Conservation (phyloP, 1,284 basidiomycete genomes). For the Lentinula novae-zelandiae region DNA sequence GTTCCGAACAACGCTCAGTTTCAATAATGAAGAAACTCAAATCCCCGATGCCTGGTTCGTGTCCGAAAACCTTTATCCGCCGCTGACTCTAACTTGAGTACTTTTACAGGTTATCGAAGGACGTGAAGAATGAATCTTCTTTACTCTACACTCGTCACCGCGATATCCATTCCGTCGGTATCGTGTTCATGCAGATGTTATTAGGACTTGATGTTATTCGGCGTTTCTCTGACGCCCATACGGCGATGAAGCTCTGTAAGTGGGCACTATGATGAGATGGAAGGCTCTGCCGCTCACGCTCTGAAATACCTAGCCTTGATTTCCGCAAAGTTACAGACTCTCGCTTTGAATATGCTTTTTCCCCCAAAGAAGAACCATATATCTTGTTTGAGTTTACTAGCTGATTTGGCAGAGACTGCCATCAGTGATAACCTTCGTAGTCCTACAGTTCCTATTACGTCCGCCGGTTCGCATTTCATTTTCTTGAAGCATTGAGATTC, state of each 20-base stretch:
- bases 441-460: slow-evolving; percentile 15
- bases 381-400: slow-evolving; percentile 43
- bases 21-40: slow-evolving; percentile 35
- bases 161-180: slow-evolving; percentile 73
- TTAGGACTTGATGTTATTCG: slow-evolving; percentile 60
- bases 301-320: slow-evolving; percentile 42
- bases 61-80: neutral
- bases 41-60: slow-evolving; percentile 60
- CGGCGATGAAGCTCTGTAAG: slow-evolving; percentile 44
- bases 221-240: slow-evolving; percentile 35
- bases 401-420: slow-evolving; percentile 36
- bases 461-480: neutral
- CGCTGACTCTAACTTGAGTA: neutral
- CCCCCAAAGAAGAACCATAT: slow-evolving; percentile 53
- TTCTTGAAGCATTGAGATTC: neutral
- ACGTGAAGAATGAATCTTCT: slow-evolving; percentile 63
- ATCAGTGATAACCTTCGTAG: slow-evolving; percentile 15
- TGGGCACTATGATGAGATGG: neutral
- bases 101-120: slow-evolving; percentile 55
- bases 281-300: neutral
- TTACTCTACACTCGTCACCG: slow-evolving; percentile 65
- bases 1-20: slow-evolving; percentile 43
- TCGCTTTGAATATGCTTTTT: slow-evolving; percentile 55
- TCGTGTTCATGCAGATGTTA: slow-evolving; percentile 75
- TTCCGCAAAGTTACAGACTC: slow-evolving; percentile 44